A percentile compares a stretch with the other conserved stretches of the same genome.
These are phyloP conservation scores for Porphyra umbilicalis DNA, from an alignment of 31 red algal species.

Conservation along the genomic window DNA sequence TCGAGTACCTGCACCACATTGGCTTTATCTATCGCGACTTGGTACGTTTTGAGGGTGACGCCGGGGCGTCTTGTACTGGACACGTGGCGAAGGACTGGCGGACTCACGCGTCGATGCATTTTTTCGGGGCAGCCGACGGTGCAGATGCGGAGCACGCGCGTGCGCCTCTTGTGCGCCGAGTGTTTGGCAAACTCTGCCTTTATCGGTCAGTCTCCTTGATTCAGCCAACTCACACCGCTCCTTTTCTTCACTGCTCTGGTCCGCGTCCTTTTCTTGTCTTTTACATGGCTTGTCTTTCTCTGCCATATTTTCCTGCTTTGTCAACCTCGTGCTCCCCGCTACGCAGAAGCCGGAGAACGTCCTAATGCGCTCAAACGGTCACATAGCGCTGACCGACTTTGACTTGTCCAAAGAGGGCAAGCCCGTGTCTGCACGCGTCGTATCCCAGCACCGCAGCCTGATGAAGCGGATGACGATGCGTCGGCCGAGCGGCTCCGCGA, in stretches of 20 bases:
- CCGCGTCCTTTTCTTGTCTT: not conserved
- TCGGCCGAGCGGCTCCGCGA: constrained; percentile 6
- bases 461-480: constrained; percentile 34
- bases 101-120: too few relatives aligned
- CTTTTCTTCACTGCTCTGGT: not conserved
- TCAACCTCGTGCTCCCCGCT: too few relatives aligned
- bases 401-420: constrained; percentile 87
- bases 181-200: too few relatives aligned
- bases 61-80: too few relatives aligned
- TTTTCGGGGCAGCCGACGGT: too few relatives aligned
- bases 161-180: too few relatives aligned
- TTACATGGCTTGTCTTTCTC: not conserved
- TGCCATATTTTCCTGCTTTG: not conserved
- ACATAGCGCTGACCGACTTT: constrained; percentile 88
- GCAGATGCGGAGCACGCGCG: too few relatives aligned
- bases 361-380: constrained; percentile 78
- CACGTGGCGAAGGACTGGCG: too few relatives aligned
- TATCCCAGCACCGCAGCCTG: constrained; percentile 51
- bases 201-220: too few relatives aligned
- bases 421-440: constrained; percentile 62
- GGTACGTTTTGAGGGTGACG: too few relatives aligned
- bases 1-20: constrained; percentile 92
- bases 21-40: constrained; percentile 93
- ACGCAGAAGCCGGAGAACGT: constrained; percentile 92
- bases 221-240: not conserved